A percentile compares a stretch with the other conserved stretches of the same genome.
Conservation (phyloP, 2,329 filamentous ascomycete species). For the Colletotrichum graminicola region DNA sequence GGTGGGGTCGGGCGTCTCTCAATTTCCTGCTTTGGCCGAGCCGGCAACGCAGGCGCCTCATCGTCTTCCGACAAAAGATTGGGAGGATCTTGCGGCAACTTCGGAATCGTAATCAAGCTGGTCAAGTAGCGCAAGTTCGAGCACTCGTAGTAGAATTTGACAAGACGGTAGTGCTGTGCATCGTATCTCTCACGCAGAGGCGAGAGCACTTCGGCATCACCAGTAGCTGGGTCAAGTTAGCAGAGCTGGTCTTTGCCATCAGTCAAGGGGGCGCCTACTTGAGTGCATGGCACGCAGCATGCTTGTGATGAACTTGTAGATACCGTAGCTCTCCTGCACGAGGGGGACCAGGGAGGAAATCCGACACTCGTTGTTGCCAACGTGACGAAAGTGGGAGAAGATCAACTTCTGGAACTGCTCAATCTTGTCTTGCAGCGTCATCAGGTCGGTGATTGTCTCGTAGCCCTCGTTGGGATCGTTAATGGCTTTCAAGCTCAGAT, state of each 20-base stretch:
- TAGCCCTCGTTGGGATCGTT: slow-evolving; percentile 98
- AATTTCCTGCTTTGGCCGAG: slow-evolving; percentile 81
- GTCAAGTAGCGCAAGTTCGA: slow-evolving; percentile 97
- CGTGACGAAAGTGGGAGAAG: slow-evolving; percentile 93
- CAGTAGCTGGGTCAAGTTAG: slow-evolving; percentile 72
- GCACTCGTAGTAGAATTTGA: slow-evolving; percentile 99
- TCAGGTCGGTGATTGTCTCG: slow-evolving; percentile 96
- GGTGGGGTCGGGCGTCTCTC: slow-evolving; percentile 77
- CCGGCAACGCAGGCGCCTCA: slow-evolving; percentile 83
- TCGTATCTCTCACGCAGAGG: slow-evolving; percentile 91
- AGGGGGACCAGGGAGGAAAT: slow-evolving; percentile 94
- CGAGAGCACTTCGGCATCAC: slow-evolving; percentile 91
- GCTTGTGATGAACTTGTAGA: slow-evolving; percentile 99
- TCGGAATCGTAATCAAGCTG: slow-evolving; percentile 94
- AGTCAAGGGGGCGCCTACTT: slow-evolving; percentile 67
- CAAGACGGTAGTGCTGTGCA: slow-evolving; percentile 94
- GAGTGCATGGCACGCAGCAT: slow-evolving; percentile 99
- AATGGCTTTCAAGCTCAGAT: slow-evolving; percentile 96
- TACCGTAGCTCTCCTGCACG: slow-evolving; percentile 98
- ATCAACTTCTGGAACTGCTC: slow-evolving; percentile 98
- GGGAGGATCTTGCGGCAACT: slow-evolving; percentile 92
- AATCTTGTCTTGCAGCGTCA: slow-evolving; percentile 97
- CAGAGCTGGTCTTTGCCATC: slow-evolving; percentile 28
- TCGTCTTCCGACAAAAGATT: slow-evolving; percentile 90
- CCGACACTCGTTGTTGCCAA: slow-evolving; percentile 94